Base-by-base conservation (phyloP, 257 asterid species). In the Nicotiana undulata region DNA sequence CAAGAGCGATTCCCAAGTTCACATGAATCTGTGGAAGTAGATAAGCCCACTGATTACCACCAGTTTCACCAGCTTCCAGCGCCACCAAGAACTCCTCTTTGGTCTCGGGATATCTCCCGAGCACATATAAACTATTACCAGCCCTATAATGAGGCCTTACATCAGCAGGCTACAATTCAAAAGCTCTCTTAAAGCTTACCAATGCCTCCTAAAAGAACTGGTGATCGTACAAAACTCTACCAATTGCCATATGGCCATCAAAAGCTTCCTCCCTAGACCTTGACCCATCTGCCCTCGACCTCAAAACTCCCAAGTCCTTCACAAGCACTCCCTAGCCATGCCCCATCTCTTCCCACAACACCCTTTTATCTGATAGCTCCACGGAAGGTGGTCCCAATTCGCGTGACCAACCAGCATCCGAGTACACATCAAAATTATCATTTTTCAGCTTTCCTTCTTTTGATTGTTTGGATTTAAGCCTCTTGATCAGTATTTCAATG, bases 11-110 rank as follows among this genome's bases (percentile, higher is more conserved):
- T 46, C 99, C 99, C 79, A 96, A 89, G 85, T 96, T 96, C 80
- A 96, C 98, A 85, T 96, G 99, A 83, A 96, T 94, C 84, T 96
- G 99, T 64, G 99, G 99, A 88, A 96, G 94, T 28, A 94, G 81
- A 90, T 96, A 96, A 8, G 98, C 98, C 98, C 98, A 96, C 58
- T 96, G 99, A 85, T 91, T 96, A 37, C 99, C 99, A 13, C 97
- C 98, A 13, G 92, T 87, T 85, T 96, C 99, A 3, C 98, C 99
- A 1, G 98, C 99, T 82, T 94, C 98, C 82, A 93, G 81, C 1
- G 98, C 99, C 66, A 90, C 94, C 63, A 88, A 79, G 85, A 94
- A 96, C 93, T 94, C 98, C 15, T 82, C 97, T 84, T 93, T 94
- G 4, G 97, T 92, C 86, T 93, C 99, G 11, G 84, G 80, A 81